Conservation (phyloP, 192 early-diverging fungal species). For the Entophlyctis luteolus region DNA sequence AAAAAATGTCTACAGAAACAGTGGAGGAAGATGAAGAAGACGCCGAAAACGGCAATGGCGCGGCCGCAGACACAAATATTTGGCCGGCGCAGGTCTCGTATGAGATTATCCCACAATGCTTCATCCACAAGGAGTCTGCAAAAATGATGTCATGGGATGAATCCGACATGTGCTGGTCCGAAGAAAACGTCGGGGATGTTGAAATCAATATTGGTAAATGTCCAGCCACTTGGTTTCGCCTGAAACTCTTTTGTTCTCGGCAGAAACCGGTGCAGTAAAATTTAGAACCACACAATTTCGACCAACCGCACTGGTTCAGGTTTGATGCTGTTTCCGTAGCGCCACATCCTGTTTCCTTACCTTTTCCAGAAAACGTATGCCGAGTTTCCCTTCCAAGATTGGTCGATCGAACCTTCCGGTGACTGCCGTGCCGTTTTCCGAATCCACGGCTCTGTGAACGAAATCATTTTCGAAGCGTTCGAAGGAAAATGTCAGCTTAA, state of each 20-base stretch:
- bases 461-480: constrained; percentile 40
- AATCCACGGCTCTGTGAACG: constrained; percentile 39
- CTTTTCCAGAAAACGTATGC: constrained; percentile 40
- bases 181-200: constrained; percentile 46
- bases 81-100: constrained; percentile 48
- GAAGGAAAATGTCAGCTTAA: constrained; percentile 40
- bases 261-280: constrained; percentile 38
- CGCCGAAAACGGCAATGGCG: constrained; percentile 9
- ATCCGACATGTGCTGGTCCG: constrained; percentile 36
- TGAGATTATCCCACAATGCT: constrained; percentile 27
- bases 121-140: constrained; percentile 34
- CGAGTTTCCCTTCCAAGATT: constrained; percentile 45
- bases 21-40: constrained; percentile 36
- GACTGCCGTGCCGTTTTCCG: constrained; percentile 29
- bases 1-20: constrained; percentile 36
- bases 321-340: neutral
- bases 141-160: constrained; percentile 48
- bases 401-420: constrained; percentile 33
- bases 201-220: constrained; percentile 48
- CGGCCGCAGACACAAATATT: constrained; percentile 25
- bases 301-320: constrained; percentile 47
- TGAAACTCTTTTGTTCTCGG: neutral
- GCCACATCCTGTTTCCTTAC: neutral
- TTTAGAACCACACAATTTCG: constrained; percentile 50
- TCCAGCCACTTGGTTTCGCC: neutral